Evolutionary conservation across 1,284 basidiomycete species (phyloP), one percentile per base, ranked within the genome.

Genomic region (Inonotus obliquus): DNA sequence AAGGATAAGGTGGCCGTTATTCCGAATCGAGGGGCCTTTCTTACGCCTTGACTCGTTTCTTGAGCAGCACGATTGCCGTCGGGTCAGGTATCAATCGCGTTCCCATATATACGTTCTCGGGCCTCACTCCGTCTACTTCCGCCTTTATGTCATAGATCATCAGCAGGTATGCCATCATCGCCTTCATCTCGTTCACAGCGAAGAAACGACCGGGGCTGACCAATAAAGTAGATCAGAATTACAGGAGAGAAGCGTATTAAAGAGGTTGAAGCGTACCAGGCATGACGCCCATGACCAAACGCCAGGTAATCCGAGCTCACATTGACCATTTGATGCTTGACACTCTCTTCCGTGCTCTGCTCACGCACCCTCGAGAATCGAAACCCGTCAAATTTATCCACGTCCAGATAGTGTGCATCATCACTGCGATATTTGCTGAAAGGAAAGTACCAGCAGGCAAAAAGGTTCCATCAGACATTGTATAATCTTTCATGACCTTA

Each of bases 141-240:
- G 79, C 63, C 66, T 77, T 79, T 37, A 82, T 64, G 60, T 82
- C 81, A 65, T 81, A 83, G 54, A 73, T 76, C 23, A 79, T 38
- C 1, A 82, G 57, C 13, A 80, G 66, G 58, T 80, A 71, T 3
- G 75, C 77, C 44, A 81, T 66, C 71, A 81, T 75, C 1, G 73
- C 70, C 66, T 82, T 82, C 47, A 82, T 67, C 65, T 77, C 76
- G 60, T 73, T 76, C 14, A 73, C 75, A 0, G 79, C 79, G 64
- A 81, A 80, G 71, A 79, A 80, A 2, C 79, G 71, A 4, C 78
- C 79, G 5, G 79, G 78, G 61, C 78, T 73, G 52, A 41, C 38
- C 21, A 52, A 52, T 19, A 45, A 17, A 23, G 48, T 48, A 29
- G 9, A 32, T 9, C 9, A 4, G 21, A 60, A 25, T n/a, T 27